These are phyloP conservation scores for Noccaea bulbosa DNA, from an alignment of 345 rosid species.

Conservation along the genomic window DNA sequence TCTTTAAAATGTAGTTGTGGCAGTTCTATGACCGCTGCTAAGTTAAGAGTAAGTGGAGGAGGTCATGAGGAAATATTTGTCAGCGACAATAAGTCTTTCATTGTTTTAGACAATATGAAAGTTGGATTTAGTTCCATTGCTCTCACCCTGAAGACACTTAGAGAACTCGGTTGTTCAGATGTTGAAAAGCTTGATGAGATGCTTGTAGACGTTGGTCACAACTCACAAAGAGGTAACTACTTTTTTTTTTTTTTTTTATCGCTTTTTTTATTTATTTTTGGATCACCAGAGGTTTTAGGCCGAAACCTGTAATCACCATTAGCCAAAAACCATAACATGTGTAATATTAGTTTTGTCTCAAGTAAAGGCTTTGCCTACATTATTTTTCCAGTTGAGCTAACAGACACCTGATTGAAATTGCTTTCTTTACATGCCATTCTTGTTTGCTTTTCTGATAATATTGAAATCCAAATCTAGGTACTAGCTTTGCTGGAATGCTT, in stretches of 20 bases:
- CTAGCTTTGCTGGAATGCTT: conserved; percentile 18
- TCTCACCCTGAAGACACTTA: background rate
- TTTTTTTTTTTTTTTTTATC: background rate
- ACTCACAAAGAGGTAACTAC: conserved; percentile 21
- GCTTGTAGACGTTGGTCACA: background rate
- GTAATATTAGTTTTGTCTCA: too few species aligned
- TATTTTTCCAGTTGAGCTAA: too few species aligned
- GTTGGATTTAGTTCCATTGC: background rate
- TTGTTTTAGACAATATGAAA: conserved; percentile 17
- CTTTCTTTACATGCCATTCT: background rate
- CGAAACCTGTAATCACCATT: too few species aligned
- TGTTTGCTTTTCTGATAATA: background rate
- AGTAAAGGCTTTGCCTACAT: too few species aligned
- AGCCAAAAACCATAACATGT: too few species aligned
- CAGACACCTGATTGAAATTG: too few species aligned
- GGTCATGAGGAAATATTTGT: conserved; percentile 14
- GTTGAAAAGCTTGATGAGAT: conserved; percentile 9
- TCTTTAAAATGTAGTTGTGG: conserved; percentile 21
- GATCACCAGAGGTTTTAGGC: too few species aligned
- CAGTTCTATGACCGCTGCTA: conserved; percentile 1
- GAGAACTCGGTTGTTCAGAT: conserved; percentile 9
- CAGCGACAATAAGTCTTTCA: background rate
- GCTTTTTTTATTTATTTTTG: too few species aligned
- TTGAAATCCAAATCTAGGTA: conserved; percentile 2
- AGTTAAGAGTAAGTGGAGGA: background rate